phyloP scores from a whole-genome alignment of 257 asterid genomes.

The Solanum chiquidenum region DNA sequence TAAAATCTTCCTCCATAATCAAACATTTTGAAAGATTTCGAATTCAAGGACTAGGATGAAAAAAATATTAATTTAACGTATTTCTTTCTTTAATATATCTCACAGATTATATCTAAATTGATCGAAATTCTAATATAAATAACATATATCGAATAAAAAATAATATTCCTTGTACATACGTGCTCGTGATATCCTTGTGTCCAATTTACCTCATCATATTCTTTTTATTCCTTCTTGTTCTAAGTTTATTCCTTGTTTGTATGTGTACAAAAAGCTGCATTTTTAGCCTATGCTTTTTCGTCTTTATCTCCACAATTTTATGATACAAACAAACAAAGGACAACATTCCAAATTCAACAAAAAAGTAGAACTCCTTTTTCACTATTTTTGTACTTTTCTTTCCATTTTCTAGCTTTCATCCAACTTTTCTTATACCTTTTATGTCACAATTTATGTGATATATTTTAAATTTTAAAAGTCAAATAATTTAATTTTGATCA shows the following conservation, averaged over 20 bases:
- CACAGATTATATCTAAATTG: neutral
- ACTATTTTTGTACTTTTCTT: neutral
- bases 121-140: neutral
- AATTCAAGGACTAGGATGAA: neutral
- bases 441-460: neutral
- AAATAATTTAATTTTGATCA: neutral
- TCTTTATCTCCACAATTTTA: neutral
- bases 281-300: neutral
- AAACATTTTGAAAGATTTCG: neutral
- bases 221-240: slow-evolving; percentile 12
- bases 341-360: slow-evolving; percentile 1
- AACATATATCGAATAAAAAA: neutral
- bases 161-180: neutral
- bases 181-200: slow-evolving; percentile 27
- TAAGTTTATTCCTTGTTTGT: slow-evolving; percentile 18
- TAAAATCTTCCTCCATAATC: neutral
- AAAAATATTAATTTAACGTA: too few species aligned
- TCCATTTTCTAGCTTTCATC: slow-evolving; percentile 1
- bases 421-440: neutral
- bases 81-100: neutral
- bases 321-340: neutral
- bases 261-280: slow-evolving; percentile 2
- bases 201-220: slow-evolving; percentile 6
- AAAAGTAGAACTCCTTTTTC: slow-evolving; percentile 15
- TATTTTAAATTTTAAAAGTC: neutral